phyloP scores from a whole-genome alignment of 164 flowering plant species.

The Warburgia ugandensis region DNA sequence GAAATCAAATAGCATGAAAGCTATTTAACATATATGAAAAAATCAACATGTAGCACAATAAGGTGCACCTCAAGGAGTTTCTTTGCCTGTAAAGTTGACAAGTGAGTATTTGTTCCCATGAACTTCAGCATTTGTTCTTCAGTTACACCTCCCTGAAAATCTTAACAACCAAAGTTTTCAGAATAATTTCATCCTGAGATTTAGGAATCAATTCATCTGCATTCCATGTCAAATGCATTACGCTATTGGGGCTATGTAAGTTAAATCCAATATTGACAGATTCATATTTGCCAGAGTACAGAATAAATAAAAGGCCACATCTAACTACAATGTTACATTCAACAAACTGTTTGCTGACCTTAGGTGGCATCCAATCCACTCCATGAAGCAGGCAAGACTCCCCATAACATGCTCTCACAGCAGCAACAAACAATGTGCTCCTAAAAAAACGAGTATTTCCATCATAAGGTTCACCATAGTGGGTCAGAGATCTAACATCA shows the following conservation, averaged over 20 bases:
- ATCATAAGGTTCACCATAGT: constrained; percentile 98
- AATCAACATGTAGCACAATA: constrained; percentile 6
- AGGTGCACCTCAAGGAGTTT: constrained; percentile 72
- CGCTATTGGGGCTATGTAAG: too few species aligned
- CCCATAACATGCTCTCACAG: constrained; percentile 92
- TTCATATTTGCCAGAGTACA: neutral
- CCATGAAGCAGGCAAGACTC: constrained; percentile 98
- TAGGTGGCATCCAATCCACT: constrained; percentile 99
- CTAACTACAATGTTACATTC: too few species aligned
- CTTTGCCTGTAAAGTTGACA: constrained; percentile 71
- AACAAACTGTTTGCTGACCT: constrained; percentile 39
- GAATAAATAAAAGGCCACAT: neutral
- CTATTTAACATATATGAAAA: neutral
- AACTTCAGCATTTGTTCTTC: constrained; percentile 96
- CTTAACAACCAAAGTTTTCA: constrained; percentile 20
- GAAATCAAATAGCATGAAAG: neutral
- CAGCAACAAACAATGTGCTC: constrained; percentile 95
- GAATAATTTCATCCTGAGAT: constrained; percentile 6
- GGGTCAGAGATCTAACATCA: constrained; percentile 89
- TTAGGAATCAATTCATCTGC: too few species aligned
- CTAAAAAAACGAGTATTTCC: constrained; percentile 91
- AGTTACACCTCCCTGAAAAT: constrained; percentile 85
- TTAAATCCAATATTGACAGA: neutral
- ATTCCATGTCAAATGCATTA: too few species aligned
- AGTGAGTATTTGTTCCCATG: constrained; percentile 87